Conservation (phyloP, 2,329 filamentous ascomycete species). For the Sporothrix schenckii region DNA sequence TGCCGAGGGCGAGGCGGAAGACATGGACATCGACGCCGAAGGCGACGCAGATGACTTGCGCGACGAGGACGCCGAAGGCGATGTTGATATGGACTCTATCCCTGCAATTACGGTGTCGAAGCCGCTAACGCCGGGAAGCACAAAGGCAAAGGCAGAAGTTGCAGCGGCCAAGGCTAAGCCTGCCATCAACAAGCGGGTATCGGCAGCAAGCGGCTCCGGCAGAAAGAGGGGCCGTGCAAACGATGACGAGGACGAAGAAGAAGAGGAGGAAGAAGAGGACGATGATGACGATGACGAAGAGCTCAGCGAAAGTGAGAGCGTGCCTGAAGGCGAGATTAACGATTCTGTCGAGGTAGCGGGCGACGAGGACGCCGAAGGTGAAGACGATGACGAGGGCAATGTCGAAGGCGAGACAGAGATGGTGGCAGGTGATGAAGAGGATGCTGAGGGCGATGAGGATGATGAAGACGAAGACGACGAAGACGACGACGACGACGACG, state of each 20-base stretch:
- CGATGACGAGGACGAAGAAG: constrained; percentile 28
- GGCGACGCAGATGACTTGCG: constrained; percentile 44
- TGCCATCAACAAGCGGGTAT: constrained; percentile 32
- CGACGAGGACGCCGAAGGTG: constrained; percentile 30
- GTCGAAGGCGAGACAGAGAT: constrained; percentile 49
- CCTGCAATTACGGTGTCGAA: constrained; percentile 56
- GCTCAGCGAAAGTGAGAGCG: constrained; percentile 59
- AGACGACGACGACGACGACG: constrained; percentile 49
- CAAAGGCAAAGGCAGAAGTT: constrained; percentile 38
- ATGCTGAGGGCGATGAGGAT: constrained; percentile 48
- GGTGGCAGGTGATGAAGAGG: constrained; percentile 44
- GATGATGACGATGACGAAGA: constrained; percentile 55
- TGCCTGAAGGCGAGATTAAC: constrained; percentile 51
- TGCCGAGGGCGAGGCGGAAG: constrained; percentile 46
- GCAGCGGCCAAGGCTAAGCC: constrained; percentile 39
- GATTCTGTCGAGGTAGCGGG: constrained; percentile 49
- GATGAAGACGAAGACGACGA: constrained; percentile 42
- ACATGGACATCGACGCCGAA: constrained; percentile 52
- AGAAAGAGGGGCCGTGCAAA: constrained; percentile 21
- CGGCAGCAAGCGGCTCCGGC: background rate
- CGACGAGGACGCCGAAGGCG: constrained; percentile 53
- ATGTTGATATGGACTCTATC: constrained; percentile 51
- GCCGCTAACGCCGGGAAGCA: constrained; percentile 37
- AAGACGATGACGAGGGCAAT: constrained; percentile 39
- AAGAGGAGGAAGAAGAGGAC: constrained; percentile 33